Evolutionary conservation across 2,329 filamentous ascomycete genomes (phyloP), one percentile per base, ranked within the genome.

Genomic region (Aspergillus sp.): DNA sequence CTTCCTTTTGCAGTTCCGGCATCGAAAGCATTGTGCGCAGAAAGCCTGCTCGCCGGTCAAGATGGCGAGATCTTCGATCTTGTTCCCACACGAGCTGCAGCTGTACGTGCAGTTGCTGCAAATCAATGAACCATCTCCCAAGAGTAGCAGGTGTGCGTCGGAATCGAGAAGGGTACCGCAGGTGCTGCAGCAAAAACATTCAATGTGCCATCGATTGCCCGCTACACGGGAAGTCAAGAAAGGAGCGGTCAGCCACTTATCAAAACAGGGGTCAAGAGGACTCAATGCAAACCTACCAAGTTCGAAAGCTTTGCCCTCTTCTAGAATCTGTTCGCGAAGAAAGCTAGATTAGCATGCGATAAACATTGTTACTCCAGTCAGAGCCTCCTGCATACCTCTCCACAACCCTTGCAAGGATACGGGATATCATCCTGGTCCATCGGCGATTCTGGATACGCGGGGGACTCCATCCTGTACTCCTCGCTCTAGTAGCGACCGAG

Each of bases 41-140:
- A 97, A 99, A 48, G 95, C 95, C 79, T 99, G 94, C 72, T 99
- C 95, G 66, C 95, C 95, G 0, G 95, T 99, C 67, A 99, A 83
- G 76, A 99, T 99, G 65, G 95, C 95, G 64, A 98, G 84, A 75
- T 99, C 95, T 76, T 99, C 95, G 68, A 99, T 99, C 82, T 99
- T 99, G 82, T 96, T 94, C 61, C 89, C 88, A 78, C 95, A 99
- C 57, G 93, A 93, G 77, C 89, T 97, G 82, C 95, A 99, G 83
- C 93, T 97, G 78, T 99, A 99, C 57, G 95, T 98, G 81, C 95
- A 99, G 79, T 97, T 97, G 81, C 97, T 98, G 84, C 95, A 99
- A 70, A 99, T 98, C 67, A 99, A 87, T 17, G 94, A 98, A 67
- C 95, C 95, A 80, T 99, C 95, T 75, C 95, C 95, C 65, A 99